Percentiles rank a stretch among this genome's conserved stretches.
These are phyloP conservation scores for Acanthamoeba triangularis DNA, from an alignment of 208 protist genomes.

Conservation along the genomic window DNA sequence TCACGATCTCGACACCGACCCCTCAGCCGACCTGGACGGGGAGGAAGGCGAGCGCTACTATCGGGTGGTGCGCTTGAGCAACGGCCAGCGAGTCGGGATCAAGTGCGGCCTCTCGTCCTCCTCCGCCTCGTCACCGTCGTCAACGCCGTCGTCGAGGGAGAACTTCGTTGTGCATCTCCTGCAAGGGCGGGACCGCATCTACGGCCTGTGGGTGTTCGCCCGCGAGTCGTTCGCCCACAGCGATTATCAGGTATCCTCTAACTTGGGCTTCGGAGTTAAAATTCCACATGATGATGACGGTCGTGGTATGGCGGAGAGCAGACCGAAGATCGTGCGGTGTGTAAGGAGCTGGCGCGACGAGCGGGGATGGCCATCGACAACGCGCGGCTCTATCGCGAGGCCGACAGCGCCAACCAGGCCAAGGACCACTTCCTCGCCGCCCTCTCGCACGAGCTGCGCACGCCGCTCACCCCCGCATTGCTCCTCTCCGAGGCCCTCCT, in stretches of 20 bases:
- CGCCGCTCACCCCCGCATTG: conserved; percentile 24
- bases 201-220: neutral
- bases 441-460: conserved; percentile 50
- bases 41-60: neutral
- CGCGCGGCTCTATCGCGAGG: neutral
- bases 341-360: neutral
- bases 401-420: conserved; percentile 3
- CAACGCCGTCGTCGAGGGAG: neutral
- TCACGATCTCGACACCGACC: neutral
- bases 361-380: conserved; percentile 3
- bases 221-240: neutral
- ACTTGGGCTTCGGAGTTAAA: no score
- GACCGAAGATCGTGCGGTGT: neutral
- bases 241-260: neutral
- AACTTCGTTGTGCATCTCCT: neutral
- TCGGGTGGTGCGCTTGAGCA: neutral
- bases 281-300: neutral
- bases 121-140: neutral
- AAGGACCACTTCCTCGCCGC: conserved; percentile 60
- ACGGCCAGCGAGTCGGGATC: conserved; percentile 6
- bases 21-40: neutral
- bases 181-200: neutral
- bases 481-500: conserved; percentile 25
- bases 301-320: neutral
- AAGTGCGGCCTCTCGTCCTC: neutral